These are phyloP conservation scores for Rubia balearica DNA, from an alignment of 305 asterid species.

Conservation along the genomic window DNA sequence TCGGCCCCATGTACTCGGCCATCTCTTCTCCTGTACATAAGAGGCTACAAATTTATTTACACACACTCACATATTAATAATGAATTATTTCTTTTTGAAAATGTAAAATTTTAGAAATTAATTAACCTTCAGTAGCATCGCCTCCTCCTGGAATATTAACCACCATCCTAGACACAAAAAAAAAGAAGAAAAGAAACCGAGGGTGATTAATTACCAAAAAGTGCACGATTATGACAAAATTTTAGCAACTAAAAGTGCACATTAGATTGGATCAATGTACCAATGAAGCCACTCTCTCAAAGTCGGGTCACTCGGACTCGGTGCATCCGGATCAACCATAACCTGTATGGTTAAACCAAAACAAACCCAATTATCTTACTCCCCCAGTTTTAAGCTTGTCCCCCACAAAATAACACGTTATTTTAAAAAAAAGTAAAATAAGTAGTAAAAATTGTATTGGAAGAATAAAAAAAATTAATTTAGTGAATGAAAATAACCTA, in stretches of 20 bases:
- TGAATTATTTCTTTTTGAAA: no score
- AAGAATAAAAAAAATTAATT: no score
- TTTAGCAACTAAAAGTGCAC: no score
- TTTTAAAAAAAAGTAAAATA: no score
- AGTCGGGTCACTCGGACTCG: conserved; percentile 42
- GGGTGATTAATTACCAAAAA: no score
- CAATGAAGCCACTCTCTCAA: conserved; percentile 49
- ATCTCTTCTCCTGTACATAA: conserved; percentile 32
- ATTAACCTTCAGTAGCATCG: conserved; percentile 33
- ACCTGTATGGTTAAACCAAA: conserved; percentile 19
- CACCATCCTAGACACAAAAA: conserved; percentile 31
- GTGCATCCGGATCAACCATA: conserved; percentile 62
- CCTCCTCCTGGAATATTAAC: conserved; percentile 38
- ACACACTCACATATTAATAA: background rate
- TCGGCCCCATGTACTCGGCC: conserved; percentile 36
- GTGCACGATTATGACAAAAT: no score
- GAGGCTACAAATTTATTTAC: no score
- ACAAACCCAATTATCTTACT: background rate
- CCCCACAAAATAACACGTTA: no score
- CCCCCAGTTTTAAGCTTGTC: no score
- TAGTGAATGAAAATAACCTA: no score
- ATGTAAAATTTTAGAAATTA: background rate
- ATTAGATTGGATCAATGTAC: conserved; percentile 10
- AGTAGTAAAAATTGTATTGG: no score
- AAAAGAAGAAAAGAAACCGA: background rate